Percentiles rank a stretch among this genome's conserved stretches.
Evolutionary conservation across 192 early-diverging fungal species (phyloP).

Genomic region (Coemansia sp.): DNA sequence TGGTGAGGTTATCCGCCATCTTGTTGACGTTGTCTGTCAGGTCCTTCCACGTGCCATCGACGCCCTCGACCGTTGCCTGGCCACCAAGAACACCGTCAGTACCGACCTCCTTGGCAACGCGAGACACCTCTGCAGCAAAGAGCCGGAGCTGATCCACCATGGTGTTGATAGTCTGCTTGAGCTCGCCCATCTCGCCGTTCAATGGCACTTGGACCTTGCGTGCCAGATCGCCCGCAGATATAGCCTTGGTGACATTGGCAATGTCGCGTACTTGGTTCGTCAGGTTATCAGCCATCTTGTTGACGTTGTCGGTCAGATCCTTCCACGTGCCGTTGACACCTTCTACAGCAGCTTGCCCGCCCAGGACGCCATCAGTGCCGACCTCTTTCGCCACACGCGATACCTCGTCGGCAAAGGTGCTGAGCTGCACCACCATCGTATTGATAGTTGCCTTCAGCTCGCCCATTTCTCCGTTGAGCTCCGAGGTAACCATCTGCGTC

Average conservation of each 20-base stretch:
- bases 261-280: constrained; percentile 35
- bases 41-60: constrained; percentile 51
- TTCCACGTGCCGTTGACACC: constrained; percentile 53
- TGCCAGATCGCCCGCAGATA: constrained; percentile 12
- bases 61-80: constrained; percentile 43
- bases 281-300: constrained; percentile 45
- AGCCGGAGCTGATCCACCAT: constrained; percentile 45
- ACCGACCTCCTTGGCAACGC: constrained; percentile 53
- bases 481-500: constrained; percentile 51
- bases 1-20: constrained; percentile 58
- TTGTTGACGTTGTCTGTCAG: constrained; percentile 56
- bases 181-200: constrained; percentile 7
- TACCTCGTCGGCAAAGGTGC: constrained; percentile 54
- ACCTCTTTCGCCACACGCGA: constrained; percentile 63
- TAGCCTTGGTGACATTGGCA: constrained; percentile 9
- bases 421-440: constrained; percentile 59
- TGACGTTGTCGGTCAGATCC: constrained; percentile 54
- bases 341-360: constrained; percentile 51
- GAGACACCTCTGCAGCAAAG: constrained; percentile 50
- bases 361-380: constrained; percentile 64
- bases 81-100: constrained; percentile 54
- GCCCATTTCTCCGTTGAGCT: constrained; percentile 54
- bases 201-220: neutral
- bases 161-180: constrained; percentile 13
- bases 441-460: constrained; percentile 58